Conservation (phyloP, 164 flowering plant species). For the Vitis labrusca region DNA sequence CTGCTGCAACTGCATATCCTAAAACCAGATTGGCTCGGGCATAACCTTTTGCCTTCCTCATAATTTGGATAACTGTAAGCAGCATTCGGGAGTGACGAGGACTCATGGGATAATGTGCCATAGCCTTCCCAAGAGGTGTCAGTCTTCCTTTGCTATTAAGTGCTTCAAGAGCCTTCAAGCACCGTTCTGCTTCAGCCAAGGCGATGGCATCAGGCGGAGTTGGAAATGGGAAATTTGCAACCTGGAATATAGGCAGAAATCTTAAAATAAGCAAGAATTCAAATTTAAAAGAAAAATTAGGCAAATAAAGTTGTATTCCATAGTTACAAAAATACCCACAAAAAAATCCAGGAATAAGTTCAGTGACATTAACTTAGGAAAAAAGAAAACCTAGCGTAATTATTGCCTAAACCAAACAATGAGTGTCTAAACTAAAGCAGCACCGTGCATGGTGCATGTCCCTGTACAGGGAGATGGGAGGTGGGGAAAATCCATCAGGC, state of each 20-base stretch:
- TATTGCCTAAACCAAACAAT: too few species aligned
- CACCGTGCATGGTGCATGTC: too few species aligned
- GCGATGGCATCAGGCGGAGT: slow-evolving; percentile 79
- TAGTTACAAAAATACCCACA: background rate
- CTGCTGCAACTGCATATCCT: slow-evolving; percentile 83
- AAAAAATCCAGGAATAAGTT: background rate
- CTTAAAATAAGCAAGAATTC: background rate
- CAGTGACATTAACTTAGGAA: background rate
- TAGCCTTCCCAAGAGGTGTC: slow-evolving; percentile 79
- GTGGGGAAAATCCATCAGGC: too few species aligned
- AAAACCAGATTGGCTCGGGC: slow-evolving; percentile 63
- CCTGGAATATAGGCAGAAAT: slow-evolving; percentile 1
- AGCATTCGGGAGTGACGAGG: slow-evolving; percentile 98
- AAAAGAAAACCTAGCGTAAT: too few species aligned
- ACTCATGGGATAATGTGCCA: slow-evolving; percentile 94
- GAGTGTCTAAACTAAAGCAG: too few species aligned
- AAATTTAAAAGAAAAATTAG: background rate
- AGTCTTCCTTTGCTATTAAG: slow-evolving; percentile 67
- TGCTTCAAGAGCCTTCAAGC: slow-evolving; percentile 84
- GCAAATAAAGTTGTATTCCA: background rate
- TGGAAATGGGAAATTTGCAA: slow-evolving; percentile 84
- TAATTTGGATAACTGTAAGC: slow-evolving; percentile 74
- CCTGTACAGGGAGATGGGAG: too few species aligned
- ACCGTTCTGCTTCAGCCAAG: slow-evolving; percentile 70
- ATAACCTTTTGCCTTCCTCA: slow-evolving; percentile 39